Percentiles rank a stretch among this genome's conserved stretches.
Evolutionary conservation across 768 basidiomycete species (phyloP).

Genomic region (Auricularia sp.): DNA sequence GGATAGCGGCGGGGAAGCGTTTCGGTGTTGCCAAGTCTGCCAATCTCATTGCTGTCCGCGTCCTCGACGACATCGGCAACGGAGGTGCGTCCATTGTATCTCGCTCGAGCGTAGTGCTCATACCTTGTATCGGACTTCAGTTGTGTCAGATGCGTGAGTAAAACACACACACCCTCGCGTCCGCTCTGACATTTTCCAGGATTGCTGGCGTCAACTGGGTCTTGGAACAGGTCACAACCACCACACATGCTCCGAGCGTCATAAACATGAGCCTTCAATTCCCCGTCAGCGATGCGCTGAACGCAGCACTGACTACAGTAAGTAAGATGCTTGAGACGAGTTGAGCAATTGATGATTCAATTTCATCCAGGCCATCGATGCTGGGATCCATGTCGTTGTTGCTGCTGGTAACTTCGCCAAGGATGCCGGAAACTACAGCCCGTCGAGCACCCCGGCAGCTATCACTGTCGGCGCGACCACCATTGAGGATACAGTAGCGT

Average conservation of each 20-base stretch:
- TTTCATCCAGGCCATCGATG: slow-evolving; percentile 25
- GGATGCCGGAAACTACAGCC: slow-evolving; percentile 4
- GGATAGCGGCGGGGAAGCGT: slow-evolving; percentile 85
- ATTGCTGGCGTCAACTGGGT: slow-evolving; percentile 28
- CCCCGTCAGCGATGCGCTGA: slow-evolving; percentile 77
- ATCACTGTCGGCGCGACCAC: slow-evolving; percentile 10
- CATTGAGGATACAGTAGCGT: slow-evolving; percentile 8
- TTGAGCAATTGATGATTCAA: background rate
- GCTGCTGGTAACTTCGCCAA: slow-evolving; percentile 10
- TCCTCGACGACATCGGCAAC: slow-evolving; percentile 17
- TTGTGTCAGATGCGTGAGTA: slow-evolving; percentile 2
- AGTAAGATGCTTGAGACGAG: background rate
- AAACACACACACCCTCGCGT: background rate
- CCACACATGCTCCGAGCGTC: slow-evolving; percentile 21
- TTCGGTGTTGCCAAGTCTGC: slow-evolving; percentile 96
- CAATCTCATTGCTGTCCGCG: slow-evolving; percentile 62
- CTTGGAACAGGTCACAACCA: slow-evolving; percentile 9
- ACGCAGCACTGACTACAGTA: slow-evolving; percentile 53
- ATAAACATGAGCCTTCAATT: slow-evolving; percentile 91
- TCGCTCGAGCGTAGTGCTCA: background rate
- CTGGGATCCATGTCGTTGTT: slow-evolving; percentile 7
- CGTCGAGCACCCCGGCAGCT: slow-evolving; percentile 6
- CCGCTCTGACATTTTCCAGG: background rate
- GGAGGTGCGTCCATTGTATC: slow-evolving; percentile 15
- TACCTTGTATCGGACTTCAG: background rate